phyloP scores from a whole-genome alignment of 768 basidiomycete genomes.

The Chiua virens region DNA sequence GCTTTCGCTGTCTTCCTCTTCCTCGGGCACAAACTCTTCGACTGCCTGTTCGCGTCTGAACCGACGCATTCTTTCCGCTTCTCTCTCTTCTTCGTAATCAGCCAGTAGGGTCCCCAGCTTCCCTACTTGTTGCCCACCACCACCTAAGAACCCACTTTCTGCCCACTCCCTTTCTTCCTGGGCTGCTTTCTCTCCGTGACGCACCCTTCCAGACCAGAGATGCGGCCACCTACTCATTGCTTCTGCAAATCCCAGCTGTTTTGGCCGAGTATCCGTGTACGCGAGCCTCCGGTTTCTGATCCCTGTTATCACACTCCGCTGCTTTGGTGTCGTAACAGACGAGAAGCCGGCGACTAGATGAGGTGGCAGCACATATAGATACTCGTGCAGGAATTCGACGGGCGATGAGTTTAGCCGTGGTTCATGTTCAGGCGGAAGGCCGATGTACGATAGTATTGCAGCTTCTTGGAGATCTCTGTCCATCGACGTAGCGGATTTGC shows the following conservation, averaged over 20 bases:
- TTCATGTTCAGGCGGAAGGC: constrained; percentile 53
- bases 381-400: constrained; percentile 58
- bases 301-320: constrained; percentile 59
- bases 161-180: constrained; percentile 74
- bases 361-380: constrained; percentile 66
- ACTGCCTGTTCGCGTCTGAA: constrained; percentile 40
- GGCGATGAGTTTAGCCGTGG: constrained; percentile 62
- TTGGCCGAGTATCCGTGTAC: constrained; percentile 55
- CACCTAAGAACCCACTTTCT: constrained; percentile 59
- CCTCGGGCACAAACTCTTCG: constrained; percentile 54
- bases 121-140: constrained; percentile 56
- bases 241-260: constrained; percentile 50
- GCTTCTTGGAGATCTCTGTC: constrained; percentile 16
- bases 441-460: constrained; percentile 49
- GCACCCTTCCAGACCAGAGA: constrained; percentile 62
- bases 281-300: constrained; percentile 75
- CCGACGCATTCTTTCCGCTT: constrained; percentile 56
- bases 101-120: constrained; percentile 66
- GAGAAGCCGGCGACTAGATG: constrained; percentile 52
- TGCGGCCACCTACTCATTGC: constrained; percentile 64
- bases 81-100: constrained; percentile 77
- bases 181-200: constrained; percentile 49
- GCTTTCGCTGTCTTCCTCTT: constrained; percentile 64
- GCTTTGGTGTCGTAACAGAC: constrained; percentile 50
- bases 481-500: background rate